Percentiles rank a stretch among this genome's conserved stretches.
Evolutionary conservation across 352 stramenopile genomes (phyloP).

Genomic region (Peronospora farinosa): DNA sequence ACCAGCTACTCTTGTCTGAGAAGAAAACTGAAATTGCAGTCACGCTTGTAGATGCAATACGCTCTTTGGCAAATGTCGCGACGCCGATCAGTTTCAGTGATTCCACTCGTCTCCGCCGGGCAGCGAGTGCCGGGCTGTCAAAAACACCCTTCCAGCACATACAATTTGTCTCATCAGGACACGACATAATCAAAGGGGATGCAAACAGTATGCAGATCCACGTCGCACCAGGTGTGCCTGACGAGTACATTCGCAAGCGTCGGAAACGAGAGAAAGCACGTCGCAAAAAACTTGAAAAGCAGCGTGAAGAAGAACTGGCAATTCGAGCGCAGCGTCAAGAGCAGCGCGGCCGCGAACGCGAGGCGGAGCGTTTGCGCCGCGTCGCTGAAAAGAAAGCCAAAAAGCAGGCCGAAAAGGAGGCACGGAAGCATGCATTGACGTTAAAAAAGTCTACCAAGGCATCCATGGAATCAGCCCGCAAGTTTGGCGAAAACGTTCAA

Average conservation of each 20-base stretch:
- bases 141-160: constrained; percentile 59
- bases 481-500: constrained; percentile 67
- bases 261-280: constrained; percentile 77
- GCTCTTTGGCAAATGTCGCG: constrained; percentile 34
- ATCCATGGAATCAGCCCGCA: constrained; percentile 52
- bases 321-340: constrained; percentile 64
- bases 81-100: constrained; percentile 75
- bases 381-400: constrained; percentile 86
- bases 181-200: constrained; percentile 46
- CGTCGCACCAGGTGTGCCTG: constrained; percentile 55
- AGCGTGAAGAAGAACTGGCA: constrained; percentile 70
- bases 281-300: constrained; percentile 60
- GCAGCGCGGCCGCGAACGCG: constrained; percentile 52
- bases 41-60: constrained; percentile 76
- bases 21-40: constrained; percentile 87
- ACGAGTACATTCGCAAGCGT: constrained; percentile 84
- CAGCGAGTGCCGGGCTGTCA: constrained; percentile 37
- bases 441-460: constrained; percentile 40
- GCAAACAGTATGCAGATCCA: constrained; percentile 42
- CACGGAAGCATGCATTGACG: constrained; percentile 39
- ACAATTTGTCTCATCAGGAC: constrained; percentile 45
- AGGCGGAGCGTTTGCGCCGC: constrained; percentile 65
- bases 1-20: constrained; percentile 70
- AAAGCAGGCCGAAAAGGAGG: constrained; percentile 72
- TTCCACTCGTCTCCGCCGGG: constrained; percentile 48